Evolutionary conservation across 1,284 basidiomycete genomes (phyloP).

Genomic region (Exobasidium cylindrosporum): DNA sequence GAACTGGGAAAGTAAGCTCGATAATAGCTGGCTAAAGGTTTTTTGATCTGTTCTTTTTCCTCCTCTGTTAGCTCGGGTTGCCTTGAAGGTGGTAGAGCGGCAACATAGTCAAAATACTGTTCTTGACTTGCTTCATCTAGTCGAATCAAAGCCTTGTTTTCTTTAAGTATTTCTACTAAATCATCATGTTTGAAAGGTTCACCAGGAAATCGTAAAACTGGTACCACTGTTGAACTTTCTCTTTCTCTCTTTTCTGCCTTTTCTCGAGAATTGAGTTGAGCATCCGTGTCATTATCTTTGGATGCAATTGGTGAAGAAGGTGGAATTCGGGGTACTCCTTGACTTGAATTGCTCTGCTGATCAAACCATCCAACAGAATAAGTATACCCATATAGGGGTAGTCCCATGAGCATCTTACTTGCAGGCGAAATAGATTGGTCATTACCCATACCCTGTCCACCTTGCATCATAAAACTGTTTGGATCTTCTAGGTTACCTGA

Average conservation of each 20-base stretch:
- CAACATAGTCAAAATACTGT: slow-evolving; percentile 17
- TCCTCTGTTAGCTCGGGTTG: slow-evolving; percentile 7
- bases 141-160: slow-evolving; percentile 15
- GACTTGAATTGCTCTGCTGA: background rate
- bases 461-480: background rate
- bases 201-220: slow-evolving; percentile 13
- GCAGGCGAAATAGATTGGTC: background rate
- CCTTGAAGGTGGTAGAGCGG: background rate
- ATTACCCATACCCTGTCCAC: background rate
- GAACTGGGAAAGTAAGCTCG: slow-evolving; percentile 18
- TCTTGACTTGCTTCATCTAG: slow-evolving; percentile 12
- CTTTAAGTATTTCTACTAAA: slow-evolving; percentile 6
- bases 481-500: background rate
- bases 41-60: background rate
- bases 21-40: slow-evolving; percentile 18
- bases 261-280: slow-evolving; percentile 13
- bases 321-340: slow-evolving; percentile 8
- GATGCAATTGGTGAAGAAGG: slow-evolving; percentile 11
- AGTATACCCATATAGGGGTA: slow-evolving; percentile 17
- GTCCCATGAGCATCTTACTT: slow-evolving; percentile 11
- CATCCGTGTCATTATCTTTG: slow-evolving; percentile 17
- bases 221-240: background rate
- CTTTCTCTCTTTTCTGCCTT: slow-evolving; percentile 16
- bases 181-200: slow-evolving; percentile 14
- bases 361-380: slow-evolving; percentile 19